phyloP scores from a whole-genome alignment of 768 basidiomycete genomes.

The Tremella fuciformis region DNA sequence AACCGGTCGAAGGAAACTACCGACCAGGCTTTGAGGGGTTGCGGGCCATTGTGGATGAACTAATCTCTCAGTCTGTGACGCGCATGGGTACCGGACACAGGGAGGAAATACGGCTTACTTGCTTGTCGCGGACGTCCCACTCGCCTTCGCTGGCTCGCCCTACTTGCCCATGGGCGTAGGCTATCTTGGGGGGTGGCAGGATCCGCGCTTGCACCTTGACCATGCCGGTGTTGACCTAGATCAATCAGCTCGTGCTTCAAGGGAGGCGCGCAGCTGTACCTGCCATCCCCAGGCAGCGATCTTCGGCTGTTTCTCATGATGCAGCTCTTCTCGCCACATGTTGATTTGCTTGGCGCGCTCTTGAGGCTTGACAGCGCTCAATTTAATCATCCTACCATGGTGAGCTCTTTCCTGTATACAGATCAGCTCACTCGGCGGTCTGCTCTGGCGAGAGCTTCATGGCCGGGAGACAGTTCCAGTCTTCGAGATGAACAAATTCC shows the following conservation, averaged over 20 bases:
- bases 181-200: slow-evolving; percentile 38
- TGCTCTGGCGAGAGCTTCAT: slow-evolving; percentile 45
- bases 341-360: slow-evolving; percentile 20
- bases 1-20: slow-evolving; percentile 44
- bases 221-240: slow-evolving; percentile 38
- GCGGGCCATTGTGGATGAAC: slow-evolving; percentile 34
- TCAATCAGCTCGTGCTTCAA: neutral
- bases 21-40: slow-evolving; percentile 45
- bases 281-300: slow-evolving; percentile 48
- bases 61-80: slow-evolving; percentile 5
- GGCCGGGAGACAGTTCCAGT: slow-evolving; percentile 47
- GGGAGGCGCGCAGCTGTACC: slow-evolving; percentile 10
- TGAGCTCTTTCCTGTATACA: neutral
- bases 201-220: slow-evolving; percentile 43
- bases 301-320: slow-evolving; percentile 39
- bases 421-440: slow-evolving; percentile 36
- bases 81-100: neutral
- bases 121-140: slow-evolving; percentile 48
- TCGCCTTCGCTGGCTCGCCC: slow-evolving; percentile 31
- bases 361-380: slow-evolving; percentile 32
- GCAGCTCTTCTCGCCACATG: slow-evolving; percentile 45
- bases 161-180: slow-evolving; percentile 26
- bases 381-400: slow-evolving; percentile 45
- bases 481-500: slow-evolving; percentile 44
- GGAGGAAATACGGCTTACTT: slow-evolving; percentile 16